phyloP scores from a whole-genome alignment of 2,329 filamentous ascomycete genomes.

The Leptographium procerum region DNA sequence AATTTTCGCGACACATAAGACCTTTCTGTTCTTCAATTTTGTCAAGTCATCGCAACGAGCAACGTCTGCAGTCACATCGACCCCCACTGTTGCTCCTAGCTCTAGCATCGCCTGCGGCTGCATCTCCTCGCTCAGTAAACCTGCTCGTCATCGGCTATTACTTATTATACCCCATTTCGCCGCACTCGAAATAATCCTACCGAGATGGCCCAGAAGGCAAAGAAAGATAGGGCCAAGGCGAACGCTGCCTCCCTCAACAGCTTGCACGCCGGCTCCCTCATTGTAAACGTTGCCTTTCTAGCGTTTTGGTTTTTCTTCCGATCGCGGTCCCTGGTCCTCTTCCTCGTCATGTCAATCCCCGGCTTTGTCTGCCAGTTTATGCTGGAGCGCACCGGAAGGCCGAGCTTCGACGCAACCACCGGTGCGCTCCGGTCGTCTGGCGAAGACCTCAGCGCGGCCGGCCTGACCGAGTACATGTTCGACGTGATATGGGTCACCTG shows the following conservation, averaged over 20 bases:
- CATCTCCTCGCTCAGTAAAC: too few relatives aligned
- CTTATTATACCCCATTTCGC: too few relatives aligned
- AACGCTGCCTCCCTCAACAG: constrained; percentile 69
- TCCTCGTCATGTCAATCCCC: constrained; percentile 61
- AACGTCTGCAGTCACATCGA: neutral
- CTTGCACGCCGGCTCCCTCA: constrained; percentile 65
- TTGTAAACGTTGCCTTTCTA: constrained; percentile 65
- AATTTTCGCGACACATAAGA: neutral
- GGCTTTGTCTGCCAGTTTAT: constrained; percentile 71
- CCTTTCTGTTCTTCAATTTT: neutral
- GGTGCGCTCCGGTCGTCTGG: constrained; percentile 63
- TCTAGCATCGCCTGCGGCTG: too few relatives aligned
- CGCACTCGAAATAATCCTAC: too few relatives aligned
- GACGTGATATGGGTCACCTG: constrained; percentile 94
- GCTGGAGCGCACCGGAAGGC: constrained; percentile 75
- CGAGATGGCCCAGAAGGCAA: constrained; percentile 50
- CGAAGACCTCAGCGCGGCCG: constrained; percentile 77
- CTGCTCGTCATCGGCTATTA: too few relatives aligned
- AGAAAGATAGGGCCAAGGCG: constrained; percentile 59
- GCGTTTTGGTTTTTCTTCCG: constrained; percentile 56
- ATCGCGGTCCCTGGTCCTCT: constrained; percentile 54
- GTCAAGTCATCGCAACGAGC: neutral
- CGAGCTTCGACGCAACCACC: constrained; percentile 53
- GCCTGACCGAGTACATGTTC: constrained; percentile 96
- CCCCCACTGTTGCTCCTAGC: neutral